These are phyloP conservation scores for Aspergillus felis DNA, from an alignment of 2,329 filamentous ascomycete genomes.

Conservation along the genomic window DNA sequence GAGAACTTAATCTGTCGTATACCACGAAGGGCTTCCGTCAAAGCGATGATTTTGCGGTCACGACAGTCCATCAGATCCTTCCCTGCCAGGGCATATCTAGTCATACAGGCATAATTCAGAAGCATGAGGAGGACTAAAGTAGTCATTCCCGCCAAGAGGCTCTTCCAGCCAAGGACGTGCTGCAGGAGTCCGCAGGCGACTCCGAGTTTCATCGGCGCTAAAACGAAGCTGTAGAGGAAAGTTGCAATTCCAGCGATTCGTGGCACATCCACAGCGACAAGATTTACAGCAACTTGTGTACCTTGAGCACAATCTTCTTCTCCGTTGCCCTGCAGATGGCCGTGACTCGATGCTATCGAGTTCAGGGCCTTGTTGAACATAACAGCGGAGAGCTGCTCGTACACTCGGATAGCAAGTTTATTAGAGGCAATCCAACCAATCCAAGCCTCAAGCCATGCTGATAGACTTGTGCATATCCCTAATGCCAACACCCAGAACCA, in stretches of 20 bases:
- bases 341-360: constrained; percentile 61
- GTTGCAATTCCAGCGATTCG: constrained; percentile 64
- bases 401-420: constrained; percentile 61
- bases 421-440: constrained; percentile 64
- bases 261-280: constrained; percentile 70
- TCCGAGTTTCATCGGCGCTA: constrained; percentile 58
- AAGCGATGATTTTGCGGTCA: constrained; percentile 67
- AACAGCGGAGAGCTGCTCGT: constrained; percentile 65
- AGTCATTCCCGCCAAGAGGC: constrained; percentile 61
- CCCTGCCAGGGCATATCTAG: constrained; percentile 60
- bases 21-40: constrained; percentile 70
- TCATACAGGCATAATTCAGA: constrained; percentile 63
- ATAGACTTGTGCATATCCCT: constrained; percentile 54
- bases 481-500: constrained; percentile 68
- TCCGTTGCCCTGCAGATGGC: constrained; percentile 15
- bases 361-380: constrained; percentile 75
- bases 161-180: constrained; percentile 66
- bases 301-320: constrained; percentile 40
- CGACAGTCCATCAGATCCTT: constrained; percentile 69
- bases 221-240: constrained; percentile 62
- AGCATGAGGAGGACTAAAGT: constrained; percentile 63
- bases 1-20: constrained; percentile 82
- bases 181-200: constrained; percentile 63
- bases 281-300: constrained; percentile 55
- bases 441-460: constrained; percentile 59